Evolutionary conservation across 148 eudicot genomes (phyloP).

Genomic region (Vaccinium myrtillus): DNA sequence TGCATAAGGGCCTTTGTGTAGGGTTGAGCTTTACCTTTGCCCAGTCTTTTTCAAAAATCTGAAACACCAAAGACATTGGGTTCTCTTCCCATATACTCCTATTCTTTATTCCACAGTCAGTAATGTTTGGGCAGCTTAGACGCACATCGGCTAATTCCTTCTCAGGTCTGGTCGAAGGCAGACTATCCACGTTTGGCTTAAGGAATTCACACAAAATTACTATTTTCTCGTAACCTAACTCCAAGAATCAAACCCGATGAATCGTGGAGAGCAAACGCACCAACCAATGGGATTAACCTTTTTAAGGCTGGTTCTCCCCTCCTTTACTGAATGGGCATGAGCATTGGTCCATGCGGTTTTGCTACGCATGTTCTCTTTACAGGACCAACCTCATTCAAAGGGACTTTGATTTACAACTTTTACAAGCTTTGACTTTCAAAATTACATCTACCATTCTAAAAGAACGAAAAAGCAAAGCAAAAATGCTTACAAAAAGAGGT

Average conservation of each 20-base stretch:
- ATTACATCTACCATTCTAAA: background rate
- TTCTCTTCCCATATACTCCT: background rate
- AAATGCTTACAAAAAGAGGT: background rate
- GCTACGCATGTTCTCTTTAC: background rate
- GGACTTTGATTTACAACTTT: background rate
- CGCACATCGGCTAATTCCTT: too few species aligned
- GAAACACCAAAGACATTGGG: background rate
- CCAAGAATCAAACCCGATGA: too few species aligned
- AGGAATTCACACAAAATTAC: too few species aligned
- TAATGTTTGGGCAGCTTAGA: too few species aligned
- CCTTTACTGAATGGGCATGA: background rate
- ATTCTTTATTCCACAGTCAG: too few species aligned
- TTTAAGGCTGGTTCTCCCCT: too few species aligned
- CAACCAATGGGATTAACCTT: too few species aligned
- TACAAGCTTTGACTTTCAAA: constrained; percentile 15
- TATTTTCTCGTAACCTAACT: too few species aligned
- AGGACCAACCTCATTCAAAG: constrained; percentile 3
- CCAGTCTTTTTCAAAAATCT: background rate
- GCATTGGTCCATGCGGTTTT: background rate
- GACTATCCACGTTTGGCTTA: too few species aligned
- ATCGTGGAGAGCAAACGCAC: too few species aligned
- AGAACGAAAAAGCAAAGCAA: background rate
- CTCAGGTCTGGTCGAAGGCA: too few species aligned
- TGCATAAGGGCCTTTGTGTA: background rate
- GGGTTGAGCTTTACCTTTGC: background rate